These are phyloP conservation scores for Suhomyces ambrosiae DNA, from an alignment of 1,139 yeast species.

Conservation along the genomic window DNA sequence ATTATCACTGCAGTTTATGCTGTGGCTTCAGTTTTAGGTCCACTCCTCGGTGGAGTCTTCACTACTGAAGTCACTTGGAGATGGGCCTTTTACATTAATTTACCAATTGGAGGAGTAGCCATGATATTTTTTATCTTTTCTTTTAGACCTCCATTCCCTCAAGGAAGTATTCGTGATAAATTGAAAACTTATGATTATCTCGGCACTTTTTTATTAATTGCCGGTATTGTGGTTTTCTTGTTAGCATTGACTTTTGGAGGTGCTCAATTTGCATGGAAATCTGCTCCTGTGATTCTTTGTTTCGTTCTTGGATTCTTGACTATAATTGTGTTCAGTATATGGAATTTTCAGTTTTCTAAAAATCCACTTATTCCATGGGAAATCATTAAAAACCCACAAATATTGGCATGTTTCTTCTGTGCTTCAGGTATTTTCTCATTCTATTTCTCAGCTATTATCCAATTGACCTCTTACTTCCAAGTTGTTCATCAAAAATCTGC, in stretches of 20 bases:
- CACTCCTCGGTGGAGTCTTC: conserved; percentile 30
- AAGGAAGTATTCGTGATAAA: conserved; percentile 41
- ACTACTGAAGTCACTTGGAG: conserved; percentile 61
- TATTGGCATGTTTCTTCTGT: conserved; percentile 17
- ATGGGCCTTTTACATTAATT: conserved; percentile 75
- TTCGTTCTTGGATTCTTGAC: conserved; percentile 56
- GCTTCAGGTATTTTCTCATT: conserved; percentile 20
- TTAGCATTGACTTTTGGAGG: conserved; percentile 60
- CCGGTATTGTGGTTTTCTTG: conserved; percentile 46
- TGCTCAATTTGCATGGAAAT: conserved; percentile 46
- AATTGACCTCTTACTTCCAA: conserved; percentile 38
- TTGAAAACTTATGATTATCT: conserved; percentile 45
- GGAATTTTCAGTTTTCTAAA: conserved; percentile 49
- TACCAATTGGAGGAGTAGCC: conserved; percentile 68
- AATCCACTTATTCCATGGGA: conserved; percentile 50
- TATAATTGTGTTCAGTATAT: conserved; percentile 40
- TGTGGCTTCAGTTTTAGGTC: conserved; percentile 29
- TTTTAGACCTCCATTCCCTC: conserved; percentile 58
- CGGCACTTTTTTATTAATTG: conserved; percentile 44
- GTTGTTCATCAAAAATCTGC: conserved; percentile 35
- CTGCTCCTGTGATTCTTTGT: conserved; percentile 56
- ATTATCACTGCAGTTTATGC: conserved; percentile 24
- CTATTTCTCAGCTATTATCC: conserved; percentile 14
- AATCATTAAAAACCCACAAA: conserved; percentile 31
- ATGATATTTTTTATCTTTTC: conserved; percentile 44